phyloP scores from a whole-genome alignment of 2,329 filamentous ascomycete genomes.

The Diaporthe velutina region DNA sequence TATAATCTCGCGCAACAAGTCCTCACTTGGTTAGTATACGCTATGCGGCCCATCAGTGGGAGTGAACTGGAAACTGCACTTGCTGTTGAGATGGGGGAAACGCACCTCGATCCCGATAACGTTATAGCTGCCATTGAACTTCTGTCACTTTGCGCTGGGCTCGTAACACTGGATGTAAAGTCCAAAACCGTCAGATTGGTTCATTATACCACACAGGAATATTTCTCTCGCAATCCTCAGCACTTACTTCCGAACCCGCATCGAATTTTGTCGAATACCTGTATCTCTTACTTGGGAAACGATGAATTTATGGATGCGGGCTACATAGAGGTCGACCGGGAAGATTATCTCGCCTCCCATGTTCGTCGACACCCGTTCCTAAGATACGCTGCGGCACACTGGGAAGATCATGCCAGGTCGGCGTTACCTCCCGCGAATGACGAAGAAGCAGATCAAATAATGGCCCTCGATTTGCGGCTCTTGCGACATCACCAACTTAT shows the following conservation, averaged over 20 bases:
- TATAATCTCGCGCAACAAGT: not conserved
- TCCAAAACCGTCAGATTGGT: not conserved
- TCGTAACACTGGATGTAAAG: not conserved
- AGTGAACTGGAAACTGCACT: not conserved
- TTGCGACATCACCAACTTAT: not conserved
- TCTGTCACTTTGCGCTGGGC: not conserved
- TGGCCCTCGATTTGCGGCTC: not conserved
- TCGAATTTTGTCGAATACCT: not conserved
- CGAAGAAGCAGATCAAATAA: not conserved
- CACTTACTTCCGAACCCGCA: not conserved
- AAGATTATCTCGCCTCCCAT: not conserved
- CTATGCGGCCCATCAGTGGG: not conserved
- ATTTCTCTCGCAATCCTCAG: not conserved
- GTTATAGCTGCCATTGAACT: not conserved
- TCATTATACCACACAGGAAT: not conserved
- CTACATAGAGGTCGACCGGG: not conserved
- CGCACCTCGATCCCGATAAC: not conserved
- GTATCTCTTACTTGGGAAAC: not conserved
- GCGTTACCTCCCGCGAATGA: not conserved
- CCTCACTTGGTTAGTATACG: not conserved
- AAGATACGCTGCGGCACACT: not conserved
- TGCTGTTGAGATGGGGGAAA: not conserved
- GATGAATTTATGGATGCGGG: not conserved
- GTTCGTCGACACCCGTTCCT: not conserved
- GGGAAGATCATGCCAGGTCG: not conserved